Evolutionary conservation across 495 filamentous ascomycete species (phyloP).

Genomic region (Penicillium silybi): DNA sequence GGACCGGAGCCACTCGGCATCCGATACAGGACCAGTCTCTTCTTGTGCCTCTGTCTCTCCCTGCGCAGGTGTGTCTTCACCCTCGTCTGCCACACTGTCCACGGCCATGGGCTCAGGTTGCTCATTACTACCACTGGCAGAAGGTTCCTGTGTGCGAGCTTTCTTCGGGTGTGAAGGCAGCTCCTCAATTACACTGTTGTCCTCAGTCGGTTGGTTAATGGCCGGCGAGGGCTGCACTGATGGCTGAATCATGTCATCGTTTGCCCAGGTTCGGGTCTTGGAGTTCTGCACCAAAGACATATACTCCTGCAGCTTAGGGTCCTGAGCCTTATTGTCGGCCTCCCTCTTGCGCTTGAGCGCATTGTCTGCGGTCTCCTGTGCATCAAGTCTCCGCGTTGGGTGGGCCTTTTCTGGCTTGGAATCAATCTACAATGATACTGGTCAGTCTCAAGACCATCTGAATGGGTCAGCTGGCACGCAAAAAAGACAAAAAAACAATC

Average conservation of each 20-base stretch:
- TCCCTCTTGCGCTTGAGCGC: slow-evolving; percentile 57
- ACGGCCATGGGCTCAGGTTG: slow-evolving; percentile 26
- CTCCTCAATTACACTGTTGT: slow-evolving; percentile 29
- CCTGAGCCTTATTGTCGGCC: slow-evolving; percentile 43
- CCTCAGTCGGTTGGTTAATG: slow-evolving; percentile 25
- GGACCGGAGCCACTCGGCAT: slow-evolving; percentile 90
- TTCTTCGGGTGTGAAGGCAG: slow-evolving; percentile 44
- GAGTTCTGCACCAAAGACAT: slow-evolving; percentile 74
- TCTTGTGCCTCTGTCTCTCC: slow-evolving; percentile 16
- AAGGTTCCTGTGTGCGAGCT: slow-evolving; percentile 25
- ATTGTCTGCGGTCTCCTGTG: slow-evolving; percentile 20
- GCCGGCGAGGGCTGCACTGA: slow-evolving; percentile 14
- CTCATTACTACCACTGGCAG: not conserved
- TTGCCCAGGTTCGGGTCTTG: slow-evolving; percentile 64
- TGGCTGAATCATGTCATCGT: slow-evolving; percentile 48
- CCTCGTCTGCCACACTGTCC: slow-evolving; percentile 16
- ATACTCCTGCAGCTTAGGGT: slow-evolving; percentile 83
- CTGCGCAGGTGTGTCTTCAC: slow-evolving; percentile 16
- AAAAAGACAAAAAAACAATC: slow-evolving; percentile 17
- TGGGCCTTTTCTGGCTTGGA: slow-evolving; percentile 29
- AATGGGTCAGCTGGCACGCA: slow-evolving; percentile 41
- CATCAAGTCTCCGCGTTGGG: slow-evolving; percentile 32
- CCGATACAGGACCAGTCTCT: slow-evolving; percentile 38
- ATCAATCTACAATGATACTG: slow-evolving; percentile 38
- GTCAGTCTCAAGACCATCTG: slow-evolving; percentile 48